A percentile compares a stretch with the other conserved stretches of the same genome.
Evolutionary conservation across 2,329 filamentous ascomycete genomes (phyloP).

Genomic region (Sporothrix brunneoviolacea): DNA sequence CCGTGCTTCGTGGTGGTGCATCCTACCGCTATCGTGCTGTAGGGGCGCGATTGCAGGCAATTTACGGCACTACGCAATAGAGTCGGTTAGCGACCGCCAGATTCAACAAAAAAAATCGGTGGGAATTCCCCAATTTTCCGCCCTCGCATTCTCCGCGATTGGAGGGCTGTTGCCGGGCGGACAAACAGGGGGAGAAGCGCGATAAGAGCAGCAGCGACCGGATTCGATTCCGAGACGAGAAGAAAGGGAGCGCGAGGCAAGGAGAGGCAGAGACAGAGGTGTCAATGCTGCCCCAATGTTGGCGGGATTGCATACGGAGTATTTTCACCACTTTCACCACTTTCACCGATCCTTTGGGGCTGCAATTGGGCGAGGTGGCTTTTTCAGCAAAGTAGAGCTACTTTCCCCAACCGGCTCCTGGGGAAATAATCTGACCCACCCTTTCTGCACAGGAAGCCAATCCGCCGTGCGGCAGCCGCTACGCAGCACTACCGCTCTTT

Average conservation of each 20-base stretch:
- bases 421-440: neutral
- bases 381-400: conserved; percentile 8
- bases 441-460: conserved; percentile 5
- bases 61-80: neutral
- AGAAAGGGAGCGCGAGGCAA: no score
- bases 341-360: conserved; percentile 2
- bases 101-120: conserved; percentile 16
- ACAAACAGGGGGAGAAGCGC: neutral
- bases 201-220: no score
- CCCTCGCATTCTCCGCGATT: neutral
- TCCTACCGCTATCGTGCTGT: neutral
- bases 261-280: no score
- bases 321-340: no score
- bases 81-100: neutral
- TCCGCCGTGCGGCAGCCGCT: conserved; percentile 9
- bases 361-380: neutral
- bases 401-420: conserved; percentile 3
- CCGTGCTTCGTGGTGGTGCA: conserved; percentile 1
- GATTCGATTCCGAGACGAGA: no score
- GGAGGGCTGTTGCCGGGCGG: neutral
- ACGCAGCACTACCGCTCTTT: conserved; percentile 2
- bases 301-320: neutral
- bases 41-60: neutral
- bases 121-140: conserved; percentile 9
- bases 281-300: no score